phyloP scores from a whole-genome alignment of 106 monocot genomes.

The Alisma plantagoaquatica region DNA sequence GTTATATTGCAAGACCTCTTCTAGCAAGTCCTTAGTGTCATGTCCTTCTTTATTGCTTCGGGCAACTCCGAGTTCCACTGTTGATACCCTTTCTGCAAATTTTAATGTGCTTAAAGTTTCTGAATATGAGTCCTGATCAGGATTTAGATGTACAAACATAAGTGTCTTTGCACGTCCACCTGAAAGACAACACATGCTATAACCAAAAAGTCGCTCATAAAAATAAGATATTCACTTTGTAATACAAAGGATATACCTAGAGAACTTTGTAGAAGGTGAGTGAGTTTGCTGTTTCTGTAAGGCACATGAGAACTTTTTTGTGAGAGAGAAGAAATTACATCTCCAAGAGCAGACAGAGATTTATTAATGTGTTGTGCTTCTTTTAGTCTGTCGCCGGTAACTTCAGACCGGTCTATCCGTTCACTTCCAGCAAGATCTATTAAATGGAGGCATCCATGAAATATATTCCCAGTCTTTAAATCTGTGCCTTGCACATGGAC shows the following conservation, averaged over 20 bases:
- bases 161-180: slow-evolving; percentile 92
- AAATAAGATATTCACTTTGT: not conserved
- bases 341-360: slow-evolving; percentile 59
- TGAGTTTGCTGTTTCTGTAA: slow-evolving; percentile 69
- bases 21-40: slow-evolving; percentile 69
- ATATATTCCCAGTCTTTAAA: slow-evolving; percentile 31
- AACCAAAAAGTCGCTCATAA: no score
- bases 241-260: slow-evolving; percentile 27
- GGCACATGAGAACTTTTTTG: slow-evolving; percentile 67
- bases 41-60: slow-evolving; percentile 83
- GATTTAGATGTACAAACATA: slow-evolving; percentile 88
- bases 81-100: slow-evolving; percentile 91
- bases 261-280: slow-evolving; percentile 60
- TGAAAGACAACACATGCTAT: slow-evolving; percentile 11
- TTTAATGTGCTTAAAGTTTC: slow-evolving; percentile 81
- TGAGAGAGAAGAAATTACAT: slow-evolving; percentile 55
- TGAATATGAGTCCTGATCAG: slow-evolving; percentile 61
- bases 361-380: slow-evolving; percentile 77
- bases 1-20: slow-evolving; percentile 72
- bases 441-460: slow-evolving; percentile 49
- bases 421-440: slow-evolving; percentile 79
- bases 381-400: slow-evolving; percentile 56
- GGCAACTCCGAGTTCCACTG: slow-evolving; percentile 86
- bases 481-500: slow-evolving; percentile 51
- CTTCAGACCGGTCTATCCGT: slow-evolving; percentile 65